Conservation (phyloP, 345 rosid genomes). For the sweet orange (Citrus sinensis) region DVS_A1.0 CM039162.1:19470501-19471000, state of each 20-base stretch:
- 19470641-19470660: too few species aligned
- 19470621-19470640: not conserved
- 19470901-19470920: not conserved
- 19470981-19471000: not conserved
- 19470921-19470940: not conserved
- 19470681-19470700: not conserved
- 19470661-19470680: not conserved
- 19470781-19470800: not conserved
- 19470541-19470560: not conserved
- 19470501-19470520: not conserved
- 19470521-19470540: not conserved
- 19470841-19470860: not conserved
- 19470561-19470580: not conserved
- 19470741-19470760: too few species aligned
- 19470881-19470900: not conserved
- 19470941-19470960: too few species aligned
- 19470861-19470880: not conserved
- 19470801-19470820: not conserved
- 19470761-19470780: not conserved
- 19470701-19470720: not conserved
- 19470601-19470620: not conserved
- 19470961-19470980: not conserved
- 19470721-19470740: not conserved
- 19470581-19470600: not conserved
- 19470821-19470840: not conserved